phyloP scores from a whole-genome alignment of 192 early-diverging fungal genomes.

The Rhizophagus sp. region DNA sequence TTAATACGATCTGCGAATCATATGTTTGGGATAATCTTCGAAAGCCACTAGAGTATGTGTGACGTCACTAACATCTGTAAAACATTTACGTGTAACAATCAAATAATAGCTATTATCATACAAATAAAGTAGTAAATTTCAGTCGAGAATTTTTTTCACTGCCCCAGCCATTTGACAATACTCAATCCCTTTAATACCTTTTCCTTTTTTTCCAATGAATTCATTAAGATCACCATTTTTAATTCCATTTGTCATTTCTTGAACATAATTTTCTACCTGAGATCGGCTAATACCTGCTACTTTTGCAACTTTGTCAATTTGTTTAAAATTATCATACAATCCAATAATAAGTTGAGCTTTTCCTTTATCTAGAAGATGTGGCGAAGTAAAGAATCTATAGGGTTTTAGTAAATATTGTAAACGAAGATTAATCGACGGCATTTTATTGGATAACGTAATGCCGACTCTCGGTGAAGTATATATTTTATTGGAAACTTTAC shows the following conservation, averaged over 20 bases:
- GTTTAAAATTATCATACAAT: slow-evolving; percentile 15
- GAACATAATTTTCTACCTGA: background rate
- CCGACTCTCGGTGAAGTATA: slow-evolving; percentile 26
- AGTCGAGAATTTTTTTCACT: background rate
- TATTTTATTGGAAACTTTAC: background rate
- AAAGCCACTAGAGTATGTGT: too few species aligned
- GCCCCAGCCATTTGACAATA: slow-evolving; percentile 25
- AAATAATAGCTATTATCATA: too few species aligned
- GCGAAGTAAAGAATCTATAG: slow-evolving; percentile 25
- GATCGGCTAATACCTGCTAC: background rate
- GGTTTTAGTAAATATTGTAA: slow-evolving; percentile 20
- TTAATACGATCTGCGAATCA: too few species aligned
- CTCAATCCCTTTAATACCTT: background rate
- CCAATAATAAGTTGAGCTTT: slow-evolving; percentile 11
- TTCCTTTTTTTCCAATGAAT: slow-evolving; percentile 27
- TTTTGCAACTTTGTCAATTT: slow-evolving; percentile 23
- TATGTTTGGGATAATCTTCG: too few species aligned
- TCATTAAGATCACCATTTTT: slow-evolving; percentile 12
- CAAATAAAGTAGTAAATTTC: too few species aligned
- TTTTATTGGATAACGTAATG: slow-evolving; percentile 13
- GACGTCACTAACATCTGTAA: too few species aligned
- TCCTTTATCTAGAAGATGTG: slow-evolving; percentile 27
- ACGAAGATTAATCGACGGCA: background rate
- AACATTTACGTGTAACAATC: too few species aligned
- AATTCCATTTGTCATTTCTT: background rate